Evolutionary conservation across 176 grass and related monocot genomes (phyloP), one percentile per base, ranked within the genome.

Genomic region (Hyparrhenia diplandra): DNA sequence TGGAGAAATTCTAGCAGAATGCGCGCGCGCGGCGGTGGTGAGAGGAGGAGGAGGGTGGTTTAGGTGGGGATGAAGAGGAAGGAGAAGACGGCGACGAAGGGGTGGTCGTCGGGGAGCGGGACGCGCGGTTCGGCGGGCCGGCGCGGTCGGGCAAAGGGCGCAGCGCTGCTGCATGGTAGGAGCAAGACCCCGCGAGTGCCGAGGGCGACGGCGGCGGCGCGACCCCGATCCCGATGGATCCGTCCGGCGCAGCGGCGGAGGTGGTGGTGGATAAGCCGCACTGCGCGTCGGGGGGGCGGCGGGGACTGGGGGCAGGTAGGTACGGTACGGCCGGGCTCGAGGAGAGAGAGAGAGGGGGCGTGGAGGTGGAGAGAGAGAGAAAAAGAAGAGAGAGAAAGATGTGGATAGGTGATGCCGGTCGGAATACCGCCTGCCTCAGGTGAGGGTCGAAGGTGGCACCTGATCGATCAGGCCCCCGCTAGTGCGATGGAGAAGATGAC

Each of bases 21-120:
- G n/a, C n/a, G n/a, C n/a, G n/a, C 0, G 3, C 20, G 6, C 4
- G 14, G 1, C 0, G 45, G 13, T n/a, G 37, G 37, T 8, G 37
- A 40, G 37, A 8, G 10, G 8, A 8, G 13, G 20, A 1, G 13
- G 11, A 1, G 13, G 16, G 0, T 5, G 10, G 41, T 45, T 92
- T 88, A 95, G 67, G 96, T 95, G 69, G 96, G 96, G 81, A 95
- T 90, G 87, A 99, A 93, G 62, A 99, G 90, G 87, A 99, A 99
- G 71, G 93, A 95, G 68, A 89, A 76, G 49, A 89, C 89, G 60
- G 88, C 87, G 70, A 92, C 80, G 67, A 79, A 63, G 4, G 94
- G 83, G 42, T 66, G 83, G 78, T 81, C 45, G 72, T 90, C 42
- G 73, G 62, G 76, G 68, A 82, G 28, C 18, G 84, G 92, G 32